Evolutionary conservation across 2,329 filamentous ascomycete species (phyloP).

Genomic region (Colletotrichum liriopes): DNA sequence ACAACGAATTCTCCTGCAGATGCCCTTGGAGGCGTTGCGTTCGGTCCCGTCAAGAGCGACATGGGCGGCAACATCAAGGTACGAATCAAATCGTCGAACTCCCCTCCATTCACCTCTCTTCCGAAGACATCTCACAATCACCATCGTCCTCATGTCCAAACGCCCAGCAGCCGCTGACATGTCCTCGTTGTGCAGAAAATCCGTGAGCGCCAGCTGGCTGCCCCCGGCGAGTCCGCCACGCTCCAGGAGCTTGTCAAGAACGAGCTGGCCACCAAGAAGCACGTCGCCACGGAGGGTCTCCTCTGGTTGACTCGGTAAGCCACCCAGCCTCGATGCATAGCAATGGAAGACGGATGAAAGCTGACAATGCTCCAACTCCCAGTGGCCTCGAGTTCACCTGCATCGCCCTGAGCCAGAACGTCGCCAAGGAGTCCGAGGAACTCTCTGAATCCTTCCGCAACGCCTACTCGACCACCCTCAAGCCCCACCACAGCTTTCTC

Average conservation of each 20-base stretch:
- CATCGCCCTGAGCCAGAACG: constrained; percentile 84
- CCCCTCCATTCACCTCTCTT: constrained; percentile 23
- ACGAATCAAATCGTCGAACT: constrained; percentile 44
- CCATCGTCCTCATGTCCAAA: neutral
- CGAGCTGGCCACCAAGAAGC: constrained; percentile 92
- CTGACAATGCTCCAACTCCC: constrained; percentile 15
- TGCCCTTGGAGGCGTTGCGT: constrained; percentile 79
- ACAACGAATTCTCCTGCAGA: constrained; percentile 58
- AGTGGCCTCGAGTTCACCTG: constrained; percentile 96
- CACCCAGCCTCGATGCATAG: neutral
- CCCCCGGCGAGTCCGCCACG: constrained; percentile 84
- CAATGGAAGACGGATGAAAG: neutral
- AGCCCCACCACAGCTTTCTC: constrained; percentile 92
- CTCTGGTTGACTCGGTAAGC: constrained; percentile 90
- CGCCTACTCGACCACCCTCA: constrained; percentile 89
- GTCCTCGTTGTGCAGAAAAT: constrained; percentile 78
- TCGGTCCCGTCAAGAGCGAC: constrained; percentile 92
- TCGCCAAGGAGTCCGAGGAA: constrained; percentile 78
- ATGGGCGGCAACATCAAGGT: constrained; percentile 94
- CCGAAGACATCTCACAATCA: too few species aligned
- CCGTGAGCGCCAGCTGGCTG: constrained; percentile 83
- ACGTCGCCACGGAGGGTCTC: constrained; percentile 89
- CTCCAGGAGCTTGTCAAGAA: constrained; percentile 89
- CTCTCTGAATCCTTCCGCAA: constrained; percentile 88
- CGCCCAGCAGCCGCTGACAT: neutral